These are phyloP conservation scores for Lepidium africanum DNA, from an alignment of 345 rosid species.

Conservation along the genomic window DNA sequence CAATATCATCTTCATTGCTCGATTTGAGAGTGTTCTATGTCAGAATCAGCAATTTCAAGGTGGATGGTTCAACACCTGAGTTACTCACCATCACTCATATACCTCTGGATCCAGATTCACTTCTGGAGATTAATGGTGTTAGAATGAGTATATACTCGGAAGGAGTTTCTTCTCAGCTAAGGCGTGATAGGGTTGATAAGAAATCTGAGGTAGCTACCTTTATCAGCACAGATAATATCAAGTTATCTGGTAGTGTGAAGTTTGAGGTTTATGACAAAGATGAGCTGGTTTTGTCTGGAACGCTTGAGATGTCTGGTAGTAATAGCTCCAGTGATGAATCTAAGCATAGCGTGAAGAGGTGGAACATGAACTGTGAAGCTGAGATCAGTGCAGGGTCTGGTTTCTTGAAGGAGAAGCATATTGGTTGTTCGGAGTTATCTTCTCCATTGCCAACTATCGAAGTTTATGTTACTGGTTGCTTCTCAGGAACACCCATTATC, in stretches of 20 bases:
- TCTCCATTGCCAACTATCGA: slow-evolving; percentile 53
- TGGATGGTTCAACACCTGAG: slow-evolving; percentile 61
- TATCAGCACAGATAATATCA: slow-evolving; percentile 74
- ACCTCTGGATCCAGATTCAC: slow-evolving; percentile 63
- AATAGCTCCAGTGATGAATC: slow-evolving; percentile 55
- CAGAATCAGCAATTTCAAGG: slow-evolving; percentile 65
- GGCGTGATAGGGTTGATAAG: slow-evolving; percentile 76
- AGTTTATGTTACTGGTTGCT: slow-evolving; percentile 79
- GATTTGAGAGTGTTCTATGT: slow-evolving; percentile 92
- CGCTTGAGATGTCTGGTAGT: slow-evolving; percentile 49
- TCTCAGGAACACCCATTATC: slow-evolving; percentile 70
- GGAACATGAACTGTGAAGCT: slow-evolving; percentile 80
- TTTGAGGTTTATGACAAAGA: slow-evolving; percentile 68
- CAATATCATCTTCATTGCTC: slow-evolving; percentile 35
- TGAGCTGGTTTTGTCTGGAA: slow-evolving; percentile 62
- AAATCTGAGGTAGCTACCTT: slow-evolving; percentile 81
- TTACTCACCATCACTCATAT: slow-evolving; percentile 66
- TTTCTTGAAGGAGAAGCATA: slow-evolving; percentile 60
- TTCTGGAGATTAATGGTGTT: slow-evolving; percentile 73
- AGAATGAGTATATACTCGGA: slow-evolving; percentile 49
- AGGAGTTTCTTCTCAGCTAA: slow-evolving; percentile 57
- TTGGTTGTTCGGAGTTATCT: slow-evolving; percentile 37
- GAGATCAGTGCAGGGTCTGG: slow-evolving; percentile 41
- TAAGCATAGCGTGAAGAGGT: slow-evolving; percentile 42
- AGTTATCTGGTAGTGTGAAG: slow-evolving; percentile 75